These are phyloP conservation scores for Stagonosporopsis chrysanthemi DNA, from an alignment of 2,329 filamentous ascomycete species.

Conservation along the genomic window DNA sequence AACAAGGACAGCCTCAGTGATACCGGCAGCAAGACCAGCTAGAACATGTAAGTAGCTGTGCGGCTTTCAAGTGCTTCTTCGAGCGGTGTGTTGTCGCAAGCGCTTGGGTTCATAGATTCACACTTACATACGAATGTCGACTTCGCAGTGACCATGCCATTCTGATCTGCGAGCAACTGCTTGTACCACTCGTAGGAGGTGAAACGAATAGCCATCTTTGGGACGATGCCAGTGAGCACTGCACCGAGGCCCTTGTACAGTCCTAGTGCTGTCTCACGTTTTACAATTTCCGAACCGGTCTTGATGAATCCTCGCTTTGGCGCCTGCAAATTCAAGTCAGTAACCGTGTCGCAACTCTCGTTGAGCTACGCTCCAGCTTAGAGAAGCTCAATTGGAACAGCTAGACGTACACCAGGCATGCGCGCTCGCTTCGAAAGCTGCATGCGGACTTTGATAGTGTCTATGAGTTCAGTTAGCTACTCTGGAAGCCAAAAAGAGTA, in stretches of 20 bases:
- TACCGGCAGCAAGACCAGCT: conserved; percentile 89
- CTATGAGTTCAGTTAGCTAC: conserved; percentile 55
- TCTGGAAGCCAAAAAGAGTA: not conserved
- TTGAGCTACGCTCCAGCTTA: not conserved
- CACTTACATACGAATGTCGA: conserved; percentile 72
- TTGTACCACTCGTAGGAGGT: conserved; percentile 98
- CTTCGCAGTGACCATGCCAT: conserved; percentile 72
- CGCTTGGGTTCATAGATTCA: not conserved
- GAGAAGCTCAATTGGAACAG: not conserved
- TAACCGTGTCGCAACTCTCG: not conserved
- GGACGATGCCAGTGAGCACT: conserved; percentile 93
- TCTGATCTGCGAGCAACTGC: conserved; percentile 74
- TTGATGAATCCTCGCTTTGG: conserved; percentile 86
- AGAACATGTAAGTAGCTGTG: conserved; percentile 24
- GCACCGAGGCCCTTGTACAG: conserved; percentile 99
- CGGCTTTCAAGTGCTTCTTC: not conserved
- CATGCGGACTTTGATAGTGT: conserved; percentile 99
- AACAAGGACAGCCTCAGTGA: conserved; percentile 95
- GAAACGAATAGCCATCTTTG: conserved; percentile 99
- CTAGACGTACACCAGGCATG: conserved; percentile 72
- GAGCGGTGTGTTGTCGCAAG: not conserved
- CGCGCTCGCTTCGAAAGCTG: conserved; percentile 89
- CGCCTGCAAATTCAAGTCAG: conserved; percentile 49
- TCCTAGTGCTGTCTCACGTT: conserved; percentile 87
- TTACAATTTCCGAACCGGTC: conserved; percentile 86